Conservation (phyloP, 164 flowering plant genomes). For the Magnolia officinalis region DNA sequence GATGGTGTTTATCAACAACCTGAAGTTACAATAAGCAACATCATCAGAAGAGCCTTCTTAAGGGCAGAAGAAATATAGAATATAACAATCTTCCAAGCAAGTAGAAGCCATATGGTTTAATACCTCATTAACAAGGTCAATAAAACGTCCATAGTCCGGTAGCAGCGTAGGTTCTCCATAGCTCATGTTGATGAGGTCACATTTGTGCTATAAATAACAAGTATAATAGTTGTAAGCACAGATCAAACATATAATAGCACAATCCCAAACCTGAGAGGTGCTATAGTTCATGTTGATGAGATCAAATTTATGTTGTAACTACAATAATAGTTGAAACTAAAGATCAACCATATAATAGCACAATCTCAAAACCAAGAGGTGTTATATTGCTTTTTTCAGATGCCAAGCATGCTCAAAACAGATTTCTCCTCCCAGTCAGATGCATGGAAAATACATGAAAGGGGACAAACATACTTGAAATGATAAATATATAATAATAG, state of each 20-base stretch:
- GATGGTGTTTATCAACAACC: conserved; percentile 85
- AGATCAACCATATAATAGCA: not conserved
- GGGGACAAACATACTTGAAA: not conserved
- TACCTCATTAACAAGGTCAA: conserved; percentile 93
- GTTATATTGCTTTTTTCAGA: conserved; percentile 37
- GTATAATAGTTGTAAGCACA: not conserved
- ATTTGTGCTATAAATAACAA: conserved; percentile 72
- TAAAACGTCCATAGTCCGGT: conserved; percentile 97
- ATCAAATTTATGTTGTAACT: conserved; percentile 83
- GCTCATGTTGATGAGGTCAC: conserved; percentile 98
- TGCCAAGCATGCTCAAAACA: not conserved
- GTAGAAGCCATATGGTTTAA: not conserved
- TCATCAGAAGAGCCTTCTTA: not conserved
- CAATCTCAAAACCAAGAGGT: too few relatives aligned
- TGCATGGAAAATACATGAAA: too few relatives aligned
- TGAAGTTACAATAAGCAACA: conserved; percentile 19
- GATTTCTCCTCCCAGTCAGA: not conserved
- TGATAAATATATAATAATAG: not conserved
- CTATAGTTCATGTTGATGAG: conserved; percentile 99
- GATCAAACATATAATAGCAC: not conserved
- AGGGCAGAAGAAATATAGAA: not conserved
- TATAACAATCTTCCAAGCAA: not conserved
- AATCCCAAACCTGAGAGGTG: too few relatives aligned
- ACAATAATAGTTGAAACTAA: not conserved
- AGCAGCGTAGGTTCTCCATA: conserved; percentile 85